Evolutionary conservation across 2,329 filamentous ascomycete genomes (phyloP).

Genomic region (Cordyceps pruinosa): DNA sequence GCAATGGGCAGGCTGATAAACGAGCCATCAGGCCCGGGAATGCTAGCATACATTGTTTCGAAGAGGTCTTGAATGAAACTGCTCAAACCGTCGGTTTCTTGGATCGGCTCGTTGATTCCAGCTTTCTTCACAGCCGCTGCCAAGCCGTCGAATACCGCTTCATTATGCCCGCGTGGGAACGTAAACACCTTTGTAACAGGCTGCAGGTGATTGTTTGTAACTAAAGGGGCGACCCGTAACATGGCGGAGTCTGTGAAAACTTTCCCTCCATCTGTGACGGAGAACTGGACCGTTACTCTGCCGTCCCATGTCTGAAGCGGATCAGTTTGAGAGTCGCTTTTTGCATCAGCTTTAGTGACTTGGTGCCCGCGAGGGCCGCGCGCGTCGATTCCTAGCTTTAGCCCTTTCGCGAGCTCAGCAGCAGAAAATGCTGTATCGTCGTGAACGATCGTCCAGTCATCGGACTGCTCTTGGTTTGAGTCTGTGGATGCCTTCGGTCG

Average conservation of each 20-base stretch:
- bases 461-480: background rate
- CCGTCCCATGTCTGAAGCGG: too few relatives aligned
- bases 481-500: too few relatives aligned
- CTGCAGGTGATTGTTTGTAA: background rate
- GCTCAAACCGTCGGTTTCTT: accelerated
- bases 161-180: too few relatives aligned
- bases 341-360: too few relatives aligned
- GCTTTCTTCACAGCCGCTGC: background rate
- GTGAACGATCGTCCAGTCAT: constrained; percentile 20
- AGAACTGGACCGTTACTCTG: constrained; percentile 10
- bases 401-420: constrained; percentile 17
- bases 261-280: background rate
- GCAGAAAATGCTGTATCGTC: constrained; percentile 20
- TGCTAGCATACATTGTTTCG: background rate
- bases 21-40: background rate
- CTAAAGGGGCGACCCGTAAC: background rate
- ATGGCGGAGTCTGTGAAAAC: background rate
- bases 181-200: background rate
- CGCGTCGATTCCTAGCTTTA: constrained; percentile 28
- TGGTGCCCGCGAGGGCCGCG: constrained; percentile 21
- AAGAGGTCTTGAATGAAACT: background rate
- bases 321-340: too few relatives aligned
- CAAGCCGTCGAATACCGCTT: background rate
- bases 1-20: background rate
- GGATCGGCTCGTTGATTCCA: background rate